phyloP scores from a whole-genome alignment of 2,329 filamentous ascomycete species.

The Pleomassaria siparia region DNA sequence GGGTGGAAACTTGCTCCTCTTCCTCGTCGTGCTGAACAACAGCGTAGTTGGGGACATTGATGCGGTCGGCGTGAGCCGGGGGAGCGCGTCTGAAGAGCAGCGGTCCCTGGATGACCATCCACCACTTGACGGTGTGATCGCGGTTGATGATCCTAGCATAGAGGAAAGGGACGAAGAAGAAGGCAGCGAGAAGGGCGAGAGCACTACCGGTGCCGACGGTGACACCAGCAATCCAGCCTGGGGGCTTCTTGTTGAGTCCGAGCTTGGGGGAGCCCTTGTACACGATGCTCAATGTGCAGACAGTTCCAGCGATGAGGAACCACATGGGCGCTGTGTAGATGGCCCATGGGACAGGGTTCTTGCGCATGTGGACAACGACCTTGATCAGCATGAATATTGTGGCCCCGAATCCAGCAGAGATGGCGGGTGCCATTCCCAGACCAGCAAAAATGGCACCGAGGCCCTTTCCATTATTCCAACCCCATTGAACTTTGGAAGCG shows the following conservation, averaged over 20 bases:
- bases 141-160: constrained; percentile 68
- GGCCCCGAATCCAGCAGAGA: constrained; percentile 66
- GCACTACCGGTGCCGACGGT: constrained; percentile 65
- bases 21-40: constrained; percentile 68
- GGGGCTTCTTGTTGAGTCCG: constrained; percentile 65
- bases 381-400: constrained; percentile 75
- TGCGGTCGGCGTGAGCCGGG: constrained; percentile 55
- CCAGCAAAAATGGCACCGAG: constrained; percentile 60
- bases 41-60: constrained; percentile 72
- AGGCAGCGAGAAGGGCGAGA: constrained; percentile 58
- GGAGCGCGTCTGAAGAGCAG: constrained; percentile 57
- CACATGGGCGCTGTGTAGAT: constrained; percentile 73
- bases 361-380: constrained; percentile 68
- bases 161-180: constrained; percentile 75
- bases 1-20: constrained; percentile 36
- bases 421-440: constrained; percentile 69
- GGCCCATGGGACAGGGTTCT: constrained; percentile 71
- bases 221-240: constrained; percentile 67
- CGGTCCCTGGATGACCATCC: constrained; percentile 63
- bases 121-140: constrained; percentile 66
- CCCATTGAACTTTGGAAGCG: constrained; percentile 58
- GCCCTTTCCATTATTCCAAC: constrained; percentile 53
- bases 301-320: constrained; percentile 73
- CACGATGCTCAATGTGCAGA: constrained; percentile 76
- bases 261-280: constrained; percentile 78